A percentile compares a stretch with the other conserved stretches of the same genome.
These are phyloP conservation scores for Colletotrichum tamarilloi DNA, from an alignment of 2,329 filamentous ascomycete species.

Conservation along the genomic window DNA sequence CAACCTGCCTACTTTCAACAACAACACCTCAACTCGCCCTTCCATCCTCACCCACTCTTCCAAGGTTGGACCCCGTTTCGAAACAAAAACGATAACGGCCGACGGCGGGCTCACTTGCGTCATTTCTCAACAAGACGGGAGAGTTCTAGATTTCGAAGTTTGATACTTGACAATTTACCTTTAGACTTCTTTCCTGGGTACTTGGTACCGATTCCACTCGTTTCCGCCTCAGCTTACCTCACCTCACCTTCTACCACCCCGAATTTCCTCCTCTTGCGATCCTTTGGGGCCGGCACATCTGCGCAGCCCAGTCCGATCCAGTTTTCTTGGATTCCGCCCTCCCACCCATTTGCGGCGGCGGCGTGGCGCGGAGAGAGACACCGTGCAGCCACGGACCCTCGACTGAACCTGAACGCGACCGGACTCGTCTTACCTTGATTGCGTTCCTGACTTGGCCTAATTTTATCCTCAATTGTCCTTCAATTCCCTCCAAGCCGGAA, in stretches of 20 bases:
- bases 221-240: slow-evolving; percentile 42
- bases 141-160: neutral
- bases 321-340: slow-evolving; percentile 1
- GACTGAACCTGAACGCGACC: slow-evolving; percentile 18
- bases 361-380: slow-evolving; percentile 27
- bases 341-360: slow-evolving; percentile 23
- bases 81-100: slow-evolving; percentile 12
- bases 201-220: slow-evolving; percentile 67
- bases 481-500: slow-evolving; percentile 11
- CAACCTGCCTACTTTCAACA: neutral
- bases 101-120: slow-evolving; percentile 17
- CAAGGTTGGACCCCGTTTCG: slow-evolving; percentile 18
- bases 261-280: neutral
- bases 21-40: neutral
- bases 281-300: slow-evolving; percentile 1
- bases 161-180: neutral
- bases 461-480: slow-evolving; percentile 2
- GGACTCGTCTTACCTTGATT: slow-evolving; percentile 25
- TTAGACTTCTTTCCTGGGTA: slow-evolving; percentile 46
- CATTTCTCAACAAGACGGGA: slow-evolving; percentile 3
- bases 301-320: neutral
- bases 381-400: slow-evolving; percentile 30
- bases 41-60: too few species aligned
- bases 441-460: neutral
- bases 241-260: slow-evolving; percentile 17